phyloP scores from a whole-genome alignment of 306 rosid species.

The Acacia melanoxylon region DNA sequence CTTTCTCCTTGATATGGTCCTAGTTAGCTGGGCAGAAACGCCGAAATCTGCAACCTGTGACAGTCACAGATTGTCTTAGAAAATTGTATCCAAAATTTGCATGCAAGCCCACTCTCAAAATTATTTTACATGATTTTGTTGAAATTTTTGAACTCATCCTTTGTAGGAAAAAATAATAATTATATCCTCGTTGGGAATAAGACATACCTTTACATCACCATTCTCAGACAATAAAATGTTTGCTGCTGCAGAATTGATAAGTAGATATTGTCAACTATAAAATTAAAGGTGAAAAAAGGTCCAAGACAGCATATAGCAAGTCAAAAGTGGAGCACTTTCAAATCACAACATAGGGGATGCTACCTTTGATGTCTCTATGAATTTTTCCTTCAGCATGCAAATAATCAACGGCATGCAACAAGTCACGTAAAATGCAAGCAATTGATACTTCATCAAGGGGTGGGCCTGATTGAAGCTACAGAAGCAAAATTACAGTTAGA shows the following conservation, averaged over 20 bases:
- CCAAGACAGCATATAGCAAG: not conserved
- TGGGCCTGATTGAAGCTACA: slow-evolving; percentile 8
- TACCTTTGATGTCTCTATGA: slow-evolving; percentile 19
- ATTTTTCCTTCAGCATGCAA: slow-evolving; percentile 10
- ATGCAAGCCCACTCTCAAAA: not conserved
- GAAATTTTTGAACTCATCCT: not conserved
- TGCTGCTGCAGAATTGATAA: slow-evolving; percentile 8
- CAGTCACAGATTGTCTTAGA: not conserved
- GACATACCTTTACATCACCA: slow-evolving; percentile 64
- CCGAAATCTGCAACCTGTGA: slow-evolving; percentile 24
- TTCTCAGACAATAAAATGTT: slow-evolving; percentile 8
- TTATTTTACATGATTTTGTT: not conserved
- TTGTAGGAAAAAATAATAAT: not conserved
- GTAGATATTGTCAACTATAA: not conserved
- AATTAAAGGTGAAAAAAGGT: not conserved
- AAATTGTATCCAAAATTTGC: not conserved
- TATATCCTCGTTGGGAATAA: not conserved
- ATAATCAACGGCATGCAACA: slow-evolving; percentile 8
- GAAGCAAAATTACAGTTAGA: not conserved
- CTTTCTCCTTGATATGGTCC: slow-evolving; percentile 25
- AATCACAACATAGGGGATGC: not conserved
- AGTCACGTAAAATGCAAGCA: slow-evolving; percentile 3
- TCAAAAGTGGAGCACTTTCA: not conserved
- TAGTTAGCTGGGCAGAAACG: slow-evolving; percentile 19
- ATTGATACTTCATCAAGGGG: slow-evolving; percentile 22